Base-by-base conservation (phyloP, 169 alveolate genomes). In the Plasmodium ovale region DNA sequence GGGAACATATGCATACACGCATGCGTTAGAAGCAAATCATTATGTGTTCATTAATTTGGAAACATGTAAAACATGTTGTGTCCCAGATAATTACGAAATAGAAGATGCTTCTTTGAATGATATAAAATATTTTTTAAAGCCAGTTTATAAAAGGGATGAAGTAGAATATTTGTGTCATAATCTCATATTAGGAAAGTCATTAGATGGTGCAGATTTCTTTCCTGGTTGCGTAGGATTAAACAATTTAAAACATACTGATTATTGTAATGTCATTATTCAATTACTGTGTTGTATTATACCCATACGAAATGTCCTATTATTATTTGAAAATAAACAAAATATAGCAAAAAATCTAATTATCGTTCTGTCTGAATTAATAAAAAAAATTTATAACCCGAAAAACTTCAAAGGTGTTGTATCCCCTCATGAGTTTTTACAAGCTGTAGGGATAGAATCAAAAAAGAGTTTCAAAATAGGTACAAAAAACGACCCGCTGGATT, bases 391-490 rank as follows among this genome's bases (percentile, higher is more conserved):
- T 97, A 99, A 98, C 94, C 97, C 98, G 31, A 94, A 96, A 70
- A 98, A 98, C 94, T 98, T 98, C 94, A 99, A 99, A 90, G 99
- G 99, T 12, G 96, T 98, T 74, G 99, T 98, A 14, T 97, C 99
- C 19, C 99, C 99, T 19, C 99, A 98, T 92, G 99, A 98, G 93
- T 95, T 97, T 68, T 82, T 98, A 7, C 98, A 97, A 93, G 95
- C 96, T 14, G 94, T 94, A 16, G 95, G 96, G 33, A 92, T 94
- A 29, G 95, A 93, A 29, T 92, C 96, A 4, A 82, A 79, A 25
- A 94, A 94, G 10, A 62, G 35, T 49, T 94, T 92, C 79, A 94
- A 92, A 60, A 96, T 98, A 2, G 98, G 98, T 0, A 92, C 94
- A 62, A 95, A 97, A 90, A 94, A 96, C 62, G 99, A 98, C 91